Conservation (phyloP, 495 filamentous ascomycete species). For the Aspergillus egyptiacus region DNA sequence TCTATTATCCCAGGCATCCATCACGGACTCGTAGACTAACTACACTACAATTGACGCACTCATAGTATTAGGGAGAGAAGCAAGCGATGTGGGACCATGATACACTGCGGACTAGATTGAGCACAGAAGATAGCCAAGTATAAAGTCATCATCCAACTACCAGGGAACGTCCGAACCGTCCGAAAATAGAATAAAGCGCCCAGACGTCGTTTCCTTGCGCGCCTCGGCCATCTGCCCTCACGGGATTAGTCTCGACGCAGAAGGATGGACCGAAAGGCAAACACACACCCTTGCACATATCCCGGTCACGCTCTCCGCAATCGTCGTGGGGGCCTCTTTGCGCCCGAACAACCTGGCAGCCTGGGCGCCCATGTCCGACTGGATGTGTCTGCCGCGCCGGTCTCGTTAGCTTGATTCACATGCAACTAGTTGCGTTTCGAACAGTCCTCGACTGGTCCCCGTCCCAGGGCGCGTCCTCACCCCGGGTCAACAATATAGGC, state of each 20-base stretch:
- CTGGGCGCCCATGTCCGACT: constrained; percentile 1
- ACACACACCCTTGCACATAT: constrained; percentile 2
- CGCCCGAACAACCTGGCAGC: not conserved
- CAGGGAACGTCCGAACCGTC: not conserved
- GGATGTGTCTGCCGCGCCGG: not conserved
- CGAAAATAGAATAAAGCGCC: not conserved
- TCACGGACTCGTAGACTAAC: too few species aligned
- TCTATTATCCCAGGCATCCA: too few species aligned
- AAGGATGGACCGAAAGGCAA: not conserved
- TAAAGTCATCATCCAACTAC: not conserved
- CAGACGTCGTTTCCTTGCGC: not conserved
- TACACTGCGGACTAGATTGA: too few species aligned
- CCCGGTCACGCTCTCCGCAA: not conserved
- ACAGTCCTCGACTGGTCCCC: too few species aligned
- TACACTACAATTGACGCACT: too few species aligned
- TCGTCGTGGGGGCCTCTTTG: not conserved
- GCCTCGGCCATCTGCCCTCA: not conserved
- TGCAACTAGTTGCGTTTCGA: too few species aligned
- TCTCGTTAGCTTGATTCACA: not conserved
- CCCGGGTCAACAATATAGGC: not conserved
- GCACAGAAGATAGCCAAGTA: too few species aligned
- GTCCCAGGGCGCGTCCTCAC: not conserved
- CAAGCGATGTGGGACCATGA: too few species aligned
- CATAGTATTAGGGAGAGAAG: too few species aligned
- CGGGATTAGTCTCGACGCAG: not conserved